Conservation (phyloP, 306 rosid species). For the Pyrus bretschneideri region DNA sequence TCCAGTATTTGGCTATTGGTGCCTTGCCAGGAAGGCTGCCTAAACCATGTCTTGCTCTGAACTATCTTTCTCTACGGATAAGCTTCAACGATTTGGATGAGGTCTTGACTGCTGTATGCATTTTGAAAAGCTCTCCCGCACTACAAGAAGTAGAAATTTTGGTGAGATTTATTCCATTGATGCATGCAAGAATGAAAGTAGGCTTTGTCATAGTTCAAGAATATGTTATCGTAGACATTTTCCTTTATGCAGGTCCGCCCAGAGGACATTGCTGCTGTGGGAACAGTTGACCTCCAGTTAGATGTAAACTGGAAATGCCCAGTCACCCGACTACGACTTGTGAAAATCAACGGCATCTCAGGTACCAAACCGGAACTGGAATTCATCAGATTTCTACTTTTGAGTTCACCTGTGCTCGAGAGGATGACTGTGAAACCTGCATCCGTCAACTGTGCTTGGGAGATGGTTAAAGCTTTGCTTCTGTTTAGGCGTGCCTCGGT, state of each 20-base stretch:
- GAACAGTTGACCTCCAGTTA: slow-evolving; percentile 10
- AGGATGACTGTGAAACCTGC: slow-evolving; percentile 47
- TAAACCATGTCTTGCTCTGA: slow-evolving; percentile 36
- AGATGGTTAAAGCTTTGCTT: slow-evolving; percentile 39
- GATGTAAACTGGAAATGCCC: slow-evolving; percentile 17
- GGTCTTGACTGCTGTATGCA: slow-evolving; percentile 42
- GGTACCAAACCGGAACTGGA: slow-evolving; percentile 40
- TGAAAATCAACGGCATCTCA: slow-evolving; percentile 35
- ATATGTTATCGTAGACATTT: neutral
- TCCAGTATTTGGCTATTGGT: slow-evolving; percentile 50
- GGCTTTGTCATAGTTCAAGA: neutral
- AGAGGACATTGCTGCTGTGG: slow-evolving; percentile 17
- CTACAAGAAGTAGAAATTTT: slow-evolving; percentile 49
- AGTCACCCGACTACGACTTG: slow-evolving; percentile 29
- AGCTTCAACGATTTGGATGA: slow-evolving; percentile 46
- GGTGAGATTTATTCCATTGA: slow-evolving; percentile 29
- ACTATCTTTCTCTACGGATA: slow-evolving; percentile 44
- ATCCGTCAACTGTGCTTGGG: slow-evolving; percentile 8
- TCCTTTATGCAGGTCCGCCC: slow-evolving; percentile 33
- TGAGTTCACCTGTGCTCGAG: slow-evolving; percentile 41
- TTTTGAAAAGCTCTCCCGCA: slow-evolving; percentile 50
- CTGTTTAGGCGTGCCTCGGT: slow-evolving; percentile 43
- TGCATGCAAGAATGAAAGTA: neutral
- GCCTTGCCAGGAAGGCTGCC: slow-evolving; percentile 36
- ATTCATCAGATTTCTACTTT: slow-evolving; percentile 45